Base-by-base conservation (phyloP, 2,329 filamentous ascomycete genomes). In the Colletotrichum tropicicola region DNA sequence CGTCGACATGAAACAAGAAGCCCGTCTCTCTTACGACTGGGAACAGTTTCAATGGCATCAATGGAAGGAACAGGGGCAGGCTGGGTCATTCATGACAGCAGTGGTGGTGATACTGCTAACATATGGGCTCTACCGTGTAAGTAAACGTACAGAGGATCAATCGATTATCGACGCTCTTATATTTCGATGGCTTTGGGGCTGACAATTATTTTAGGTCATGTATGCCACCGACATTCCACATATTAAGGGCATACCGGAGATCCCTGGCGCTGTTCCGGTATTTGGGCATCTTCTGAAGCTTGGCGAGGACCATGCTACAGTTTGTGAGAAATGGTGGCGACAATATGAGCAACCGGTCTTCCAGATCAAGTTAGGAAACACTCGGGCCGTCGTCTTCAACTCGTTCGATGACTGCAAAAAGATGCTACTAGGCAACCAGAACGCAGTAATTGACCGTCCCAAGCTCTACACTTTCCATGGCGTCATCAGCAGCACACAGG, bases 381-480 rank as follows among this genome's bases (percentile, higher is more conserved):
- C 48, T 76, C 85, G 91, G 63, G 89, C 94, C 65, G 83, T 95
- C 30, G 93, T 93, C 71, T 92, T 91, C 67, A 95, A 95, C 71
- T 89, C 87, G 1, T 94, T 93, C 71, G 89, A 92, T 19, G 87
- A 90, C 0, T 91, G 94, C 32, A 88, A 87, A 58, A 83, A 90
- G 68, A 82, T 95, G 21, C 94, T 92, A 89, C 91, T 94, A 74
- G 91, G 88, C 9, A 90, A 95, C 70, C 92, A 94, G 71, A 92
- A 91, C 0, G 85, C 92, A 0, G 80, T 94, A 62, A 93, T 94
- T 71, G 94, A 91, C 1, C 87, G 92, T 2, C 92, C 92, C 0
- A 92, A 84, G 23, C 87, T 94, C 49, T 91, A 95, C 76, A 95
- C 92, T 1, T 95, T 94, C 76, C 92, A 94, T 77, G 91, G 86